These are phyloP conservation scores for Neofusicoccum parvum DNA, from an alignment of 2,329 filamentous ascomycete genomes.

Conservation along the genomic window DNA sequence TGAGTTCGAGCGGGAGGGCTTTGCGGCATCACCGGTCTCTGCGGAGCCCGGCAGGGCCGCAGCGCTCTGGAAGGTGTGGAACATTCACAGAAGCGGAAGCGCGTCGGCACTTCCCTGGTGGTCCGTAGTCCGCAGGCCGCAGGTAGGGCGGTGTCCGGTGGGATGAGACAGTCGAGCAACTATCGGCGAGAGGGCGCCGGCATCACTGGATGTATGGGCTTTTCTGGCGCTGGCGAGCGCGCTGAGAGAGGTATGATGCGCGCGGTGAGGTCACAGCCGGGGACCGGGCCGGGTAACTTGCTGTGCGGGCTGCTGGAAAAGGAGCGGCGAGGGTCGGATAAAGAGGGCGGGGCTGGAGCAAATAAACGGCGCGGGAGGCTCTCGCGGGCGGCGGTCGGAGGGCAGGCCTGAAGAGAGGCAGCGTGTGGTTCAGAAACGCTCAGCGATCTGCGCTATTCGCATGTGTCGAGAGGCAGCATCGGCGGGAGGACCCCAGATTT, in stretches of 20 bases:
- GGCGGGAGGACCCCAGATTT: constrained; percentile 15
- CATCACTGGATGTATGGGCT: constrained; percentile 3
- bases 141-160: not conserved
- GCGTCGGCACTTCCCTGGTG: not conserved
- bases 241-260: constrained; percentile 3
- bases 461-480: constrained; percentile 3
- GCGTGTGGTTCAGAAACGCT: constrained; percentile 1
- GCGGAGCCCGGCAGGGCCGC: not conserved
- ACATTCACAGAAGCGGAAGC: constrained; percentile 35
- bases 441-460: constrained; percentile 1
- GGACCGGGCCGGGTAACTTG: constrained; percentile 10
- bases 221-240: not conserved
- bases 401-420: not conserved
- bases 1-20: constrained; percentile 40
- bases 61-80: constrained; percentile 47
- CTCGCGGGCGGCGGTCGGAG: not conserved
- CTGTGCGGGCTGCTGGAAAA: not conserved
- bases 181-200: not conserved
- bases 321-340: constrained; percentile 15
- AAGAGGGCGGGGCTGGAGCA: constrained; percentile 2
- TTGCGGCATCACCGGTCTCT: constrained; percentile 27
- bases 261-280: constrained; percentile 14
- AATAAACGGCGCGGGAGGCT: constrained; percentile 4
- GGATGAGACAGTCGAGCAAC: not conserved
- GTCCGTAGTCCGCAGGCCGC: too few relatives aligned